These are phyloP conservation scores for Leccinum rimulosum DNA, from an alignment of 768 basidiomycete genomes.

Conservation along the genomic window DNA sequence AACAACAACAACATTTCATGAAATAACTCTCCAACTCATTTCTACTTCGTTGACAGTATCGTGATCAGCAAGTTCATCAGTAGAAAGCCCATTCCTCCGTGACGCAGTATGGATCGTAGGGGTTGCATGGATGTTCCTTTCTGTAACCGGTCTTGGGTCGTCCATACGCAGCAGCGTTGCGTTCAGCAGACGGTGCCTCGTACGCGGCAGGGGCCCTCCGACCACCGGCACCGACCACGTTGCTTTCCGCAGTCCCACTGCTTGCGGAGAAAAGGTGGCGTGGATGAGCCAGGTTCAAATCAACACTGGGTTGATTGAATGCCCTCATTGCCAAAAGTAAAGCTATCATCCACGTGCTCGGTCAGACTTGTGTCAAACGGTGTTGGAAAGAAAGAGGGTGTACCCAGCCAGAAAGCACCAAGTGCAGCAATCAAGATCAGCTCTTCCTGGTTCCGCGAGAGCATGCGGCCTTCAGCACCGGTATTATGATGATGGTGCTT, in stretches of 20 bases:
- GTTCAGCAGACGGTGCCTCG: conserved; percentile 26
- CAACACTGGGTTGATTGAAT: conserved; percentile 30
- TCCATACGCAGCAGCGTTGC: conserved; percentile 29
- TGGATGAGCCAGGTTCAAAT: conserved; percentile 30
- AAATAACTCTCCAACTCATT: neutral
- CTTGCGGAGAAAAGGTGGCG: conserved; percentile 32
- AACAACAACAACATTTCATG: conserved; percentile 8
- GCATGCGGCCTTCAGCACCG: conserved; percentile 42
- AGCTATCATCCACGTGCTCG: conserved; percentile 27
- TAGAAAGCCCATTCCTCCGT: conserved; percentile 68
- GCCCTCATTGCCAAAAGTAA: conserved; percentile 43
- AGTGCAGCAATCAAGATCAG: conserved; percentile 68
- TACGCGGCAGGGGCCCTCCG: conserved; percentile 24
- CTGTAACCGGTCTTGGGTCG: conserved; percentile 32
- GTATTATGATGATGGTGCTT: conserved; percentile 61
- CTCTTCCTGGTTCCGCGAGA: conserved; percentile 74
- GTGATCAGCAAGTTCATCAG: conserved; percentile 14
- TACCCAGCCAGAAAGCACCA: conserved; percentile 77
- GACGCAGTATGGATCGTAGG: conserved; percentile 63
- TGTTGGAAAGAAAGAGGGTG: conserved; percentile 21
- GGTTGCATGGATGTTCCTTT: conserved; percentile 53
- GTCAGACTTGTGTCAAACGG: conserved; percentile 3
- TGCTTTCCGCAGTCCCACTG: conserved; percentile 34
- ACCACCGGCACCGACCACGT: conserved; percentile 33
- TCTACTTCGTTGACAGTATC: conserved; percentile 1